Percentiles rank a stretch among this genome's conserved stretches.
Conservation (phyloP, 2,329 filamentous ascomycete species). For the Aciculosporium take region DNA sequence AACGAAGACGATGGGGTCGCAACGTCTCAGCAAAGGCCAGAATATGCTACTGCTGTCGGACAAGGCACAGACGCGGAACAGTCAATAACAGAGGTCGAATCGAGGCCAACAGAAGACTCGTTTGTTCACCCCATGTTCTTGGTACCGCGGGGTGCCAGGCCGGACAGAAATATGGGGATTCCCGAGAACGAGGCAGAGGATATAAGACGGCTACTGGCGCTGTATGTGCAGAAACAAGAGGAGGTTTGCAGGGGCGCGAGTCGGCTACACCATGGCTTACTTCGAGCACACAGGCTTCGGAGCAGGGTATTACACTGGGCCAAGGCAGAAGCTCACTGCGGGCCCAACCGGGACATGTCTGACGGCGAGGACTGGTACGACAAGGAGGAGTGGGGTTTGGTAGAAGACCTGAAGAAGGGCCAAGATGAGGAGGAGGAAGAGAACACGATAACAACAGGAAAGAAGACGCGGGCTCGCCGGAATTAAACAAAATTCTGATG, state of each 20-base stretch:
- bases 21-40: constrained; percentile 7
- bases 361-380: constrained; percentile 88
- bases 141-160: constrained; percentile 44
- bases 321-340: constrained; percentile 62
- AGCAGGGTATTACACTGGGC: constrained; percentile 60
- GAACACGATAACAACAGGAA: constrained; percentile 41
- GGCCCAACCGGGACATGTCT: constrained; percentile 57
- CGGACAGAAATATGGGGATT: constrained; percentile 58
- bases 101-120: constrained; percentile 23
- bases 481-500: constrained; percentile 1
- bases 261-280: constrained; percentile 53
- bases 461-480: constrained; percentile 46
- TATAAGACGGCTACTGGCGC: constrained; percentile 54
- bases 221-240: constrained; percentile 77
- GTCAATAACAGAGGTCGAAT: constrained; percentile 1
- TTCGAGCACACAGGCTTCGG: constrained; percentile 58
- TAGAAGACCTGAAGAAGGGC: constrained; percentile 65
- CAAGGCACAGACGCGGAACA: constrained; percentile 6
- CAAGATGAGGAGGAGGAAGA: constrained; percentile 75
- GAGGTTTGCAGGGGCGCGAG: constrained; percentile 61
- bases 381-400: constrained; percentile 61
- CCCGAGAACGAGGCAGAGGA: constrained; percentile 65
- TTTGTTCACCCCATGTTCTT: constrained; percentile 63
- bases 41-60: constrained; percentile 15
- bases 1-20: constrained; percentile 7